Percentiles rank a stretch among this genome's conserved stretches.
Evolutionary conservation across 2,329 filamentous ascomycete genomes (phyloP).

Genomic region (Byssochlamys sp.): DNA sequence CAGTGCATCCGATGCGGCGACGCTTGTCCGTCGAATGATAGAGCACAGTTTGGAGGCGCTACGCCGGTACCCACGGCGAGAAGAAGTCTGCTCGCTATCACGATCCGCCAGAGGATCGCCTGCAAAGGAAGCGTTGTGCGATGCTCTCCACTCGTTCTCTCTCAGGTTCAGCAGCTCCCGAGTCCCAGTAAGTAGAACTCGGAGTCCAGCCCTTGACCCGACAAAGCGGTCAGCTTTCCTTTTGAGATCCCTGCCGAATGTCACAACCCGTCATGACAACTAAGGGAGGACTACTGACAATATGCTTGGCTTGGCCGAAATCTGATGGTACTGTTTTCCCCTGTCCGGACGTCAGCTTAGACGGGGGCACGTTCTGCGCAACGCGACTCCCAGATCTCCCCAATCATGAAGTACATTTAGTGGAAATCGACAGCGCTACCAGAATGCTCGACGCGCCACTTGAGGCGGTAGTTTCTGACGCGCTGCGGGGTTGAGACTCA

Average conservation of each 20-base stretch:
- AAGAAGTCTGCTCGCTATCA: neutral
- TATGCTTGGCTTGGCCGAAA: neutral
- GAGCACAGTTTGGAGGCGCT: neutral
- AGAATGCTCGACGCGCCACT: constrained; percentile 4
- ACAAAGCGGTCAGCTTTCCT: constrained; percentile 6
- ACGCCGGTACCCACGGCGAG: neutral
- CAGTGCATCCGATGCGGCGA: constrained; percentile 52
- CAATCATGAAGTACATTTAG: constrained; percentile 10
- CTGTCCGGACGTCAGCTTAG: neutral
- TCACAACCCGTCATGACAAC: neutral
- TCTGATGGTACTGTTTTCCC: neutral
- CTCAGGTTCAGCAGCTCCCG: neutral
- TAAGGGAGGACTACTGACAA: neutral
- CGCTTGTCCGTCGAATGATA: constrained; percentile 5
- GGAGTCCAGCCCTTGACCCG: constrained; percentile 7
- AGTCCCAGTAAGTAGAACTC: constrained; percentile 12
- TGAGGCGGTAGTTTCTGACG: constrained; percentile 12
- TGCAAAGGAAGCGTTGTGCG: neutral
- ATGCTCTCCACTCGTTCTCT: constrained; percentile 1
- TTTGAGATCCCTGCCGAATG: constrained; percentile 10
- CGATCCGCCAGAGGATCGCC: neutral
- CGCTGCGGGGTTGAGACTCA: constrained; percentile 18
- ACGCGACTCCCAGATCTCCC: constrained; percentile 5
- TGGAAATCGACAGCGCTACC: constrained; percentile 7
- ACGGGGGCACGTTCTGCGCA: constrained; percentile 3